phyloP scores from a whole-genome alignment of 768 basidiomycete genomes.

The Vararia minispora region DNA sequence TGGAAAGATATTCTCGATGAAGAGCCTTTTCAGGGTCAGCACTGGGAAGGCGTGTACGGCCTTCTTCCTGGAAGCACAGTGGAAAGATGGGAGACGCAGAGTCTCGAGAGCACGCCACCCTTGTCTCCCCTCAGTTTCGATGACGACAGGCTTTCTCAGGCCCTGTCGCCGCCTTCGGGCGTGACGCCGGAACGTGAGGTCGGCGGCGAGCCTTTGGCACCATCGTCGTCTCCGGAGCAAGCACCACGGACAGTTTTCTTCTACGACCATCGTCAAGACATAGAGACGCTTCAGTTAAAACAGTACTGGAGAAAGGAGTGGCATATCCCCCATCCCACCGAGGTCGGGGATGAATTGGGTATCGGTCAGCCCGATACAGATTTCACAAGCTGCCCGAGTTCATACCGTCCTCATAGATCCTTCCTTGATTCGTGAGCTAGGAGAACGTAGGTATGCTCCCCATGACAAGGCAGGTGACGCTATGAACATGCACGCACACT shows the following conservation, averaged over 20 bases:
- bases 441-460: conserved; percentile 19
- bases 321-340: conserved; percentile 38
- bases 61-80: conserved; percentile 35
- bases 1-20: conserved; percentile 76
- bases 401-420: conserved; percentile 27
- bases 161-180: neutral
- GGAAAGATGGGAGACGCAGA: conserved; percentile 32
- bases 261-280: conserved; percentile 35
- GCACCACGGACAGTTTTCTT: too few species aligned
- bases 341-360: conserved; percentile 63
- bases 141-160: conserved; percentile 5
- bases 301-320: conserved; percentile 74
- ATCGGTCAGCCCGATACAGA: conserved; percentile 34
- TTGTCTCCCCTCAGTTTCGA: conserved; percentile 43
- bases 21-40: conserved; percentile 78
- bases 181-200: neutral
- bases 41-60: conserved; percentile 71
- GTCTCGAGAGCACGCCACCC: conserved; percentile 52
- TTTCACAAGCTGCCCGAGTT: neutral
- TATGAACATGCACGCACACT: conserved; percentile 27
- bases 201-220: neutral
- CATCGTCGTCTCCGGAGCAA: too few species aligned
- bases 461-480: conserved; percentile 13
- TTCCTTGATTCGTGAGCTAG: conserved; percentile 27
- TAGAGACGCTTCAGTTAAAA: conserved; percentile 49